Percentiles rank a stretch among this genome's conserved stretches.
phyloP scores from a whole-genome alignment of 495 filamentous ascomycete species.

The Lasiosphaeris hirsuta region DNA sequence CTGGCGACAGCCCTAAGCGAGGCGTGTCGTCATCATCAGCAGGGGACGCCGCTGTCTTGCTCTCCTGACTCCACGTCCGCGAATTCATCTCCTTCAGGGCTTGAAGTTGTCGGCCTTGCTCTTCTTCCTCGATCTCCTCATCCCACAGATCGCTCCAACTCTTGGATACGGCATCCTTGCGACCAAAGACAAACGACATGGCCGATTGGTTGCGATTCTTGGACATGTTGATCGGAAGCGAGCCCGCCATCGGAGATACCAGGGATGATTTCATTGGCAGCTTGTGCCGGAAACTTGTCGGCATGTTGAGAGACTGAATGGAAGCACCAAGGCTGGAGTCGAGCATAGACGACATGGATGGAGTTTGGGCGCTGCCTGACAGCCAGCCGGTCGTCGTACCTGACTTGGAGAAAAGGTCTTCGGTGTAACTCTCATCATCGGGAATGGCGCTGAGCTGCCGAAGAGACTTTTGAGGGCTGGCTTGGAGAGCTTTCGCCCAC shows the following conservation, averaged over 20 bases:
- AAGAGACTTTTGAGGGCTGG: slow-evolving; percentile 65
- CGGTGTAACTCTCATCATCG: slow-evolving; percentile 70
- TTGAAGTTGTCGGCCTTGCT: slow-evolving; percentile 57
- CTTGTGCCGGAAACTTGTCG: slow-evolving; percentile 37
- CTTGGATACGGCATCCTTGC: slow-evolving; percentile 76
- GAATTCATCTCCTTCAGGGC: slow-evolving; percentile 70
- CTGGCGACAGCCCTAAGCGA: slow-evolving; percentile 50
- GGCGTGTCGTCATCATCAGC: slow-evolving; percentile 41
- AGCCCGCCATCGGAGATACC: slow-evolving; percentile 59
- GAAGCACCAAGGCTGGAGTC: slow-evolving; percentile 73
- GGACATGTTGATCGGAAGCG: slow-evolving; percentile 69
- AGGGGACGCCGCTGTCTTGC: slow-evolving; percentile 45
- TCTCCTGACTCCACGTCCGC: slow-evolving; percentile 78
- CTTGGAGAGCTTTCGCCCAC: slow-evolving; percentile 88
- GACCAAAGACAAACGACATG: slow-evolving; percentile 75
- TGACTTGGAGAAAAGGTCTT: slow-evolving; percentile 84
- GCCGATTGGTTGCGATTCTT: slow-evolving; percentile 58
- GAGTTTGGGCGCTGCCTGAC: slow-evolving; percentile 61
- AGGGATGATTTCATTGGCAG: slow-evolving; percentile 30
- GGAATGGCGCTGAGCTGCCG: slow-evolving; percentile 86
- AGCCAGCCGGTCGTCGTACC: slow-evolving; percentile 71
- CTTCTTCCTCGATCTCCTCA: slow-evolving; percentile 74
- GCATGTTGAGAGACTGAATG: slow-evolving; percentile 53
- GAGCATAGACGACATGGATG: slow-evolving; percentile 74
- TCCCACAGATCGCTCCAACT: slow-evolving; percentile 98